A percentile compares a stretch with the other conserved stretches of the same genome.
These are phyloP conservation scores for Xerocomus spinulosus DNA, from an alignment of 768 basidiomycete genomes.

Conservation along the genomic window DNA sequence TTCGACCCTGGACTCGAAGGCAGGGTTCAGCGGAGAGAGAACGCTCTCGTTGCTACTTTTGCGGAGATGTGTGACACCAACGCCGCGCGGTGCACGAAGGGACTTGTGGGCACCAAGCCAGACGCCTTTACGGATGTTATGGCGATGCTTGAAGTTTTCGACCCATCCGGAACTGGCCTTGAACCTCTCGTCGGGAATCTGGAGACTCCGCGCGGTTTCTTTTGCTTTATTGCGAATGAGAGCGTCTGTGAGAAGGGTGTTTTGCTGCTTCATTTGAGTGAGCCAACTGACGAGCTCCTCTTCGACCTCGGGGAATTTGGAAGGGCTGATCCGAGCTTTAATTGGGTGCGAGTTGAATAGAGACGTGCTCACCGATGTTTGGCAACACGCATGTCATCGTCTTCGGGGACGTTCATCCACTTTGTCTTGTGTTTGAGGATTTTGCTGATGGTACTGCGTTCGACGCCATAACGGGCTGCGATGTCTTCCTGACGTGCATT, in stretches of 20 bases:
- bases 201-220: slow-evolving; percentile 52
- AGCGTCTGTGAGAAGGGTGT: slow-evolving; percentile 57
- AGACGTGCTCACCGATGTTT: slow-evolving; percentile 56
- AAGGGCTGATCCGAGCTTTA: slow-evolving; percentile 45
- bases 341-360: slow-evolving; percentile 3
- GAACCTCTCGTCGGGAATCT: slow-evolving; percentile 68
- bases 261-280: slow-evolving; percentile 45
- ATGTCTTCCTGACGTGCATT: slow-evolving; percentile 81
- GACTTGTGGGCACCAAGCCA: slow-evolving; percentile 43
- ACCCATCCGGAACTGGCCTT: slow-evolving; percentile 93
- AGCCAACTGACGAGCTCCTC: slow-evolving; percentile 58
- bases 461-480: slow-evolving; percentile 68
- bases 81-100: slow-evolving; percentile 29
- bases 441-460: slow-evolving; percentile 92
- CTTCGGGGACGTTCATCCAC: slow-evolving; percentile 68
- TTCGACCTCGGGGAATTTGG: slow-evolving; percentile 80
- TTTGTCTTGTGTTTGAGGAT: slow-evolving; percentile 81
- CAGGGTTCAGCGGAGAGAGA: slow-evolving; percentile 38
- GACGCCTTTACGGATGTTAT: slow-evolving; percentile 65
- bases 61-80: slow-evolving; percentile 34
- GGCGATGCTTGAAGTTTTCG: slow-evolving; percentile 85
- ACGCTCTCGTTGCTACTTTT: slow-evolving; percentile 32
- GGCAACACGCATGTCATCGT: slow-evolving; percentile 54
- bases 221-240: slow-evolving; percentile 61
- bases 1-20: slow-evolving; percentile 34